Evolutionary conservation across 1,284 basidiomycete genomes (phyloP).

Genomic region (Sporisorium exsertum): DNA sequence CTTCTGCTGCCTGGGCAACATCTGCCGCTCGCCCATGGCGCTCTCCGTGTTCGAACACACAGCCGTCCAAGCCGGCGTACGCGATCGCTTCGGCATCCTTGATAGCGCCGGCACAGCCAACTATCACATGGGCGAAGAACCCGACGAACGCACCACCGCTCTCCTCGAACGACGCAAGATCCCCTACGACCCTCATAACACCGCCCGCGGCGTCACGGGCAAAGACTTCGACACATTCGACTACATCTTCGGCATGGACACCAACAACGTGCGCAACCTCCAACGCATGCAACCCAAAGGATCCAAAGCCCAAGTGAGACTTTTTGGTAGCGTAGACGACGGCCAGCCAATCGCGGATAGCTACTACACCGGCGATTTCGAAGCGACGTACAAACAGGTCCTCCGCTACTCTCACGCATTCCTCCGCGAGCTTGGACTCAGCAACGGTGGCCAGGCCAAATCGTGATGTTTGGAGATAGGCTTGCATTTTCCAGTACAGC

Average conservation of each 20-base stretch:
- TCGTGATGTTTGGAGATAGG: background rate
- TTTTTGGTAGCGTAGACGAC: slow-evolving; percentile 60
- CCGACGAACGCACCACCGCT: slow-evolving; percentile 68
- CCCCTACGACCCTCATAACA: slow-evolving; percentile 65
- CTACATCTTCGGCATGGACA: slow-evolving; percentile 72
- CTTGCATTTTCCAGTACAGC: slow-evolving; percentile 1
- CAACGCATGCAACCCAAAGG: slow-evolving; percentile 63
- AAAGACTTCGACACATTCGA: slow-evolving; percentile 70
- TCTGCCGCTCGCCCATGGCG: slow-evolving; percentile 65
- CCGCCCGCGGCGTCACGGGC: slow-evolving; percentile 68
- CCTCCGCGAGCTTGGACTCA: slow-evolving; percentile 21
- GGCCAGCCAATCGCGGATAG: slow-evolving; percentile 59
- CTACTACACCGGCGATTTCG: slow-evolving; percentile 71
- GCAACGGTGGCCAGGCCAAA: background rate
- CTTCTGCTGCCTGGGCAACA: slow-evolving; percentile 67
- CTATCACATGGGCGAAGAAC: slow-evolving; percentile 64
- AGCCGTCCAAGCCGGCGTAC: slow-evolving; percentile 40
- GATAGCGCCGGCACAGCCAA: slow-evolving; percentile 63
- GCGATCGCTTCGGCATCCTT: slow-evolving; percentile 53
- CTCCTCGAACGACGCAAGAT: slow-evolving; percentile 70
- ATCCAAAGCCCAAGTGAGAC: slow-evolving; percentile 49
- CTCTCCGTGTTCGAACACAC: slow-evolving; percentile 59
- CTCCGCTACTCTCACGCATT: slow-evolving; percentile 62
- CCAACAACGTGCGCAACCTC: slow-evolving; percentile 70
- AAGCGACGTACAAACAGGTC: slow-evolving; percentile 71